A percentile compares a stretch with the other conserved stretches of the same genome.
phyloP scores from a whole-genome alignment of 371 early-diverging fungal genomes.

The Dentiscutata heterogama region DNA sequence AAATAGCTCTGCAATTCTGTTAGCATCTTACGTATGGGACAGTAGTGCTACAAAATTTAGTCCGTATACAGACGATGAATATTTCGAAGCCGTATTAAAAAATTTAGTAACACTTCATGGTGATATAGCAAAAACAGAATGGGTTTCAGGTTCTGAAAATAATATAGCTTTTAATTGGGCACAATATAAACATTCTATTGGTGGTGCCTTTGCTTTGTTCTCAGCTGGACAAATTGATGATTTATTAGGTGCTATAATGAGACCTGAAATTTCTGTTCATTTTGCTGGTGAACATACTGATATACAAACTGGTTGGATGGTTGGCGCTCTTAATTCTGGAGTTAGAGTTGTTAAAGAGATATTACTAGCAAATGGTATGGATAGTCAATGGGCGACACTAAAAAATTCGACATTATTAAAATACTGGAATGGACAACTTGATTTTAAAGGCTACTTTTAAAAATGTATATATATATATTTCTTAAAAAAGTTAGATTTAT shows the following conservation, averaged over 20 bases:
- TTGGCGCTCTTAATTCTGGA: constrained; percentile 9
- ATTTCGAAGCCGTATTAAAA: not conserved
- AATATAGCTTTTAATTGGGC: not conserved
- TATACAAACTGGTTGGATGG: not conserved
- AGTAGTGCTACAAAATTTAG: not conserved
- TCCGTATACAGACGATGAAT: not conserved
- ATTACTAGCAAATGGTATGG: not conserved
- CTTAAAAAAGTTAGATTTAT: too few species aligned
- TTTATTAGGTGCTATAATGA: not conserved
- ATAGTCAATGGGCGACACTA: not conserved
- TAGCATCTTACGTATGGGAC: not conserved
- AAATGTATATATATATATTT: too few species aligned
- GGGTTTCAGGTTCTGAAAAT: not conserved
- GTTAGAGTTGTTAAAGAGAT: constrained; percentile 20
- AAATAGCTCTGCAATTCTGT: not conserved
- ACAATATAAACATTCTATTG: not conserved
- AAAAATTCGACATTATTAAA: not conserved
- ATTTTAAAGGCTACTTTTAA: not conserved
- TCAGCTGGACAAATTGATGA: not conserved
- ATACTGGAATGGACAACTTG: not conserved
- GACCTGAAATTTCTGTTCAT: not conserved
- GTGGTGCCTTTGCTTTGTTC: not conserved
- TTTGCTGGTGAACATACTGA: constrained; percentile 5
- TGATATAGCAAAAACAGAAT: not conserved
- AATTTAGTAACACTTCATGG: constrained; percentile 1